A percentile compares a stretch with the other conserved stretches of the same genome.
phyloP scores from a whole-genome alignment of 192 early-diverging fungal species.

The Cladochytrium replicatum region DNA sequence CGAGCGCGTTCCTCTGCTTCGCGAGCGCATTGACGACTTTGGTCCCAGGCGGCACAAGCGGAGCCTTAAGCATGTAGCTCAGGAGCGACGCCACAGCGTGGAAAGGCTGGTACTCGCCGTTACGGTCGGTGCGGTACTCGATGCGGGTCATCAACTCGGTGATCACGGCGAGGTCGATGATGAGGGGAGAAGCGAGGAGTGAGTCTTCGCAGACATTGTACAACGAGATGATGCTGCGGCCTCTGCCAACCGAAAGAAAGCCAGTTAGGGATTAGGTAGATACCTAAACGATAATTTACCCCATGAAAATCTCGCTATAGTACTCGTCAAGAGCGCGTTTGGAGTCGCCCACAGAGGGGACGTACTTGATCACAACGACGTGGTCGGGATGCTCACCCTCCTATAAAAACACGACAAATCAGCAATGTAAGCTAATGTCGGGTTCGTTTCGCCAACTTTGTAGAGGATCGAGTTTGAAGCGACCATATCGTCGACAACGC shows the following conservation, averaged over 20 bases:
- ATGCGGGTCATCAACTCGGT: conserved; percentile 98
- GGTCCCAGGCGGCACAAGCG: conserved; percentile 82
- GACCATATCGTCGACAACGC: conserved; percentile 99
- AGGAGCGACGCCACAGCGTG: conserved; percentile 91
- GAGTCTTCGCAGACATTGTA: conserved; percentile 99
- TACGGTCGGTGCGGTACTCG: conserved; percentile 66
- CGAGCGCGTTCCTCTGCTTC: conserved; percentile 93
- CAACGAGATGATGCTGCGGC: conserved; percentile 90
- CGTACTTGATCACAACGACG: conserved; percentile 98
- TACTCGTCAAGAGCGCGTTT: conserved; percentile 99
- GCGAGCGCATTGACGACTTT: conserved; percentile 92
- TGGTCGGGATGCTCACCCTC: conserved; percentile 60
- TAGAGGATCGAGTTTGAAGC: conserved; percentile 87
- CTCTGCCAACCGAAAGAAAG: conserved; percentile 15
- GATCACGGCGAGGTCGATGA: conserved; percentile 90
- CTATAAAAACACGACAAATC: background rate
- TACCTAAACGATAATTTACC: conserved; percentile 16
- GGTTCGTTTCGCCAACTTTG: conserved; percentile 45
- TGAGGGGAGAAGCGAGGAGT: conserved; percentile 91
- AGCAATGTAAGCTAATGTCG: background rate
- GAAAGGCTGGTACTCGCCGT: conserved; percentile 68
- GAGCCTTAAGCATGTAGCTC: conserved; percentile 96
- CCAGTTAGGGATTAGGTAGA: background rate
- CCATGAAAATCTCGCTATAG: conserved; percentile 98
- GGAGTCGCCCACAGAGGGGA: conserved; percentile 90